Conservation (phyloP, 2,329 filamentous ascomycete species). For the Kalmusia sp. region DNA sequence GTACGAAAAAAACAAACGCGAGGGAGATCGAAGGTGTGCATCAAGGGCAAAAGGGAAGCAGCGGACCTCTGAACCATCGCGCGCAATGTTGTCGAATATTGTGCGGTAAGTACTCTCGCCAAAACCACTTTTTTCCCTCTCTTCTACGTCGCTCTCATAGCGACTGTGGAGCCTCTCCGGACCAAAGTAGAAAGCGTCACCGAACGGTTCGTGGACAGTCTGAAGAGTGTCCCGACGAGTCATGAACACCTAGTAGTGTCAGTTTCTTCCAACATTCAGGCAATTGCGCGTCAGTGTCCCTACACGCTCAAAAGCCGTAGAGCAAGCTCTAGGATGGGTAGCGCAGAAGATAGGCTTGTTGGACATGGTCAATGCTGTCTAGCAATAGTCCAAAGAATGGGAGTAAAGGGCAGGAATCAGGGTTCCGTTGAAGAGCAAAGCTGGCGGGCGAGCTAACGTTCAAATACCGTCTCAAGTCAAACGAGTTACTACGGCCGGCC, state of each 20-base stretch:
- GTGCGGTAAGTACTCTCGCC: slow-evolving; percentile 74
- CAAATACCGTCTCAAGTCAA: slow-evolving; percentile 39
- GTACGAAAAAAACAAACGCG: slow-evolving; percentile 12
- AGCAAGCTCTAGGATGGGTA: slow-evolving; percentile 94
- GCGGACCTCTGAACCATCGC: slow-evolving; percentile 75
- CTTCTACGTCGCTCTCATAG: slow-evolving; percentile 73
- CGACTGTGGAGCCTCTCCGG: slow-evolving; percentile 84
- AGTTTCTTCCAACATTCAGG: slow-evolving; percentile 12
- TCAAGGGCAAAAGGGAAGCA: slow-evolving; percentile 20
- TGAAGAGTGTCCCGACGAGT: slow-evolving; percentile 81
- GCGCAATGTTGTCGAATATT: slow-evolving; percentile 78
- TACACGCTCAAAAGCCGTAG: slow-evolving; percentile 95
- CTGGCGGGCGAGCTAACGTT: slow-evolving; percentile 16
- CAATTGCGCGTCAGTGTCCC: slow-evolving; percentile 29
- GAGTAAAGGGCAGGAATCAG: slow-evolving; percentile 24
- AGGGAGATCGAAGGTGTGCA: slow-evolving; percentile 4
- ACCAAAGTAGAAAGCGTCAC: slow-evolving; percentile 95
- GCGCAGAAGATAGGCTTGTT: slow-evolving; percentile 87
- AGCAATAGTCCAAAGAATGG: slow-evolving; percentile 11
- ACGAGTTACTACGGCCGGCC: slow-evolving; percentile 27
- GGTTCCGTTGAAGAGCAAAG: slow-evolving; percentile 18
- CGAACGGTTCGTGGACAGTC: slow-evolving; percentile 94
- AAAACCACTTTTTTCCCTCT: slow-evolving; percentile 67
- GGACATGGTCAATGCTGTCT: slow-evolving; percentile 62
- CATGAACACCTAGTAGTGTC: slow-evolving; percentile 77